These are phyloP conservation scores for Penicillium sp. DNA, from an alignment of 2,329 filamentous ascomycete species.

Conservation along the genomic window DNA sequence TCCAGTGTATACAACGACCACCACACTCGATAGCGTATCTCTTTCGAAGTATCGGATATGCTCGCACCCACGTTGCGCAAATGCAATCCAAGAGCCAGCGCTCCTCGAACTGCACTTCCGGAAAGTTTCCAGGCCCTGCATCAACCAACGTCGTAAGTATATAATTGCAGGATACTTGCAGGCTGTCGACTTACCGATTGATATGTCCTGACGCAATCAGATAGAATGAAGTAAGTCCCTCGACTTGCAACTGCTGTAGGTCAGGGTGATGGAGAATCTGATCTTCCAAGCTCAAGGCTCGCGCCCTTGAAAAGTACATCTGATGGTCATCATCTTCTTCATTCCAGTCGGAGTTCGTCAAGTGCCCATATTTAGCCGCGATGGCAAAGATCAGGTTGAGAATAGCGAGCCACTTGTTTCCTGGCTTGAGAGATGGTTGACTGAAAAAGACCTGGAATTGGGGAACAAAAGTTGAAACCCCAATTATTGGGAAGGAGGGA, in stretches of 20 bases:
- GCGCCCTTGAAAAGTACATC: slow-evolving; percentile 43
- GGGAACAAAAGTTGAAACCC: slow-evolving; percentile 40
- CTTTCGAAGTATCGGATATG: slow-evolving; percentile 42
- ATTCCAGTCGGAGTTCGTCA: slow-evolving; percentile 38
- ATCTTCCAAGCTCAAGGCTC: slow-evolving; percentile 38
- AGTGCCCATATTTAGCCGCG: slow-evolving; percentile 40
- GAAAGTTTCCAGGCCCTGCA: slow-evolving; percentile 44
- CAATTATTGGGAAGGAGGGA: slow-evolving; percentile 46
- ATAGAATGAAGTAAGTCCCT: slow-evolving; percentile 44
- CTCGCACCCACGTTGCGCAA: slow-evolving; percentile 39
- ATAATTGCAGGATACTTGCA: not conserved
- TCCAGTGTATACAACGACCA: slow-evolving; percentile 46
- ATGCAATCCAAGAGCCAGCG: slow-evolving; percentile 44
- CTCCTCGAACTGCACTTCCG: slow-evolving; percentile 42
- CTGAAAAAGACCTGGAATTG: slow-evolving; percentile 43
- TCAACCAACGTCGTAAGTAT: slow-evolving; percentile 1
- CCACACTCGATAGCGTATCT: slow-evolving; percentile 47
- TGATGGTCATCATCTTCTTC: slow-evolving; percentile 40
- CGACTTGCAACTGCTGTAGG: slow-evolving; percentile 45
- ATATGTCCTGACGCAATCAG: slow-evolving; percentile 42
- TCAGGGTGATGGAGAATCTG: slow-evolving; percentile 44
- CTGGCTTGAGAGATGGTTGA: slow-evolving; percentile 34
- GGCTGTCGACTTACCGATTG: slow-evolving; percentile 37
- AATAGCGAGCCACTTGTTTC: slow-evolving; percentile 44
- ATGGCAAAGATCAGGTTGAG: slow-evolving; percentile 48